Percentiles rank a stretch among this genome's conserved stretches.
Evolutionary conservation across 1,284 basidiomycete species (phyloP).

Genomic region (Microstroma glucosiphilum): DNA sequence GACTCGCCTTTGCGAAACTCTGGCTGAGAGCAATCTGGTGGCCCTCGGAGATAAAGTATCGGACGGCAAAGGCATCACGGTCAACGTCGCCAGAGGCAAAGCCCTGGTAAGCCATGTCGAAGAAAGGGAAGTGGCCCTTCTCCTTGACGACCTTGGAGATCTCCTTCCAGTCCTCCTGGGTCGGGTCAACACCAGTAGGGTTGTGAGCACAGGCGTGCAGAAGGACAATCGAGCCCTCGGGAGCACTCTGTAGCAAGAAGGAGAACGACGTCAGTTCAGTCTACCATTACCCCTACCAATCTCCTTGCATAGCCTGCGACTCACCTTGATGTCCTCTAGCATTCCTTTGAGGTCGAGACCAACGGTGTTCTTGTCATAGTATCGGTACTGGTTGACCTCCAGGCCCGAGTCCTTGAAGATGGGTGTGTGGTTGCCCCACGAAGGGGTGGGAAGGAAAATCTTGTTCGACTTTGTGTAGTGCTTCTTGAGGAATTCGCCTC

Average conservation of each 20-base stretch:
- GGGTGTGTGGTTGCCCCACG: slow-evolving; percentile 94
- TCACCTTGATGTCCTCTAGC: slow-evolving; percentile 41
- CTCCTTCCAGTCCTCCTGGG: slow-evolving; percentile 47
- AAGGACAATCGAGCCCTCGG: slow-evolving; percentile 55
- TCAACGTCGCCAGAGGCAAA: slow-evolving; percentile 48
- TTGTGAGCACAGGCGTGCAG: slow-evolving; percentile 58
- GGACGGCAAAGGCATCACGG: slow-evolving; percentile 48
- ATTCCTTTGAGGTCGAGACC: slow-evolving; percentile 51
- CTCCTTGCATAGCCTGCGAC: background rate
- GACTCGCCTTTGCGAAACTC: slow-evolving; percentile 39
- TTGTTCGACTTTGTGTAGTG: slow-evolving; percentile 82
- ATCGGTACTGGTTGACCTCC: slow-evolving; percentile 80
- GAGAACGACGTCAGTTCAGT: slow-evolving; percentile 20
- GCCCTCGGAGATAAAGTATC: slow-evolving; percentile 52
- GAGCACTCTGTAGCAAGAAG: slow-evolving; percentile 49
- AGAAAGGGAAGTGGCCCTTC: slow-evolving; percentile 83
- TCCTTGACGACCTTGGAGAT: slow-evolving; percentile 55
- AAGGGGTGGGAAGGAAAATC: slow-evolving; percentile 88
- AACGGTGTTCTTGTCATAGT: slow-evolving; percentile 51
- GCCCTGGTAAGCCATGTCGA: slow-evolving; percentile 78
- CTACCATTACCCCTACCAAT: background rate
- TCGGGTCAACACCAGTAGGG: slow-evolving; percentile 53
- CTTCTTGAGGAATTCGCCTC: slow-evolving; percentile 77
- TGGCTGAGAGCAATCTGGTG: slow-evolving; percentile 45
- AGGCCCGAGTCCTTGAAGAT: slow-evolving; percentile 75